Conservation (phyloP, 2,329 filamentous ascomycete species). For the Epichloe glyceriae region DNA sequence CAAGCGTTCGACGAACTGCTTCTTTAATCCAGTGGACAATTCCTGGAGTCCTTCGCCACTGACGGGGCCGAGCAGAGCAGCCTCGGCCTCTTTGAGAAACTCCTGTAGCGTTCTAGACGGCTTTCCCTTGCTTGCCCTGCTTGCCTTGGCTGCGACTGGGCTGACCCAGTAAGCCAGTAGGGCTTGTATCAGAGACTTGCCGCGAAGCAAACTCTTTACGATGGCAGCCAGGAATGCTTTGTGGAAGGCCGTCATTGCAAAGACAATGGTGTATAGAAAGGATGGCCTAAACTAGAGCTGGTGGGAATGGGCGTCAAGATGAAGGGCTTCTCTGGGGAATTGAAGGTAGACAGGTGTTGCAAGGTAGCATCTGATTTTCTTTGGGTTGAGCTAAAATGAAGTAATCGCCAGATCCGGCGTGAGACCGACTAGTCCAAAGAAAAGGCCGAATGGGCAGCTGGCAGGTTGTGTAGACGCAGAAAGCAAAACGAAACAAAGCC, state of each 20-base stretch:
- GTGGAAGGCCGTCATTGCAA: slow-evolving; percentile 44
- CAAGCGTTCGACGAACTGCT: slow-evolving; percentile 41
- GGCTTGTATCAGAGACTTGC: slow-evolving; percentile 46
- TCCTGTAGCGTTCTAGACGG: slow-evolving; percentile 26
- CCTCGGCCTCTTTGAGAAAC: slow-evolving; percentile 45
- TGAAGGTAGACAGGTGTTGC: background rate
- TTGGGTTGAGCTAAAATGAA: background rate
- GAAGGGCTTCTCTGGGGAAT: background rate
- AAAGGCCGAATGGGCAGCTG: background rate
- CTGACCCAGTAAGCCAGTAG: slow-evolving; percentile 41
- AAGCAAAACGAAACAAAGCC: background rate
- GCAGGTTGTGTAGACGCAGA: background rate
- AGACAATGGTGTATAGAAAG: slow-evolving; percentile 37
- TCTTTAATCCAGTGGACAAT: slow-evolving; percentile 37
- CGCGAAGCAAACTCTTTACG: slow-evolving; percentile 43
- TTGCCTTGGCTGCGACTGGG: slow-evolving; percentile 23
- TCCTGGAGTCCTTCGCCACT: slow-evolving; percentile 29
- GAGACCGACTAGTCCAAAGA: background rate
- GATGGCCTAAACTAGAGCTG: slow-evolving; percentile 9
- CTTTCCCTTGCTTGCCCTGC: slow-evolving; percentile 14
- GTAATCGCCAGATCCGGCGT: background rate
- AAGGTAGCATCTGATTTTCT: background rate
- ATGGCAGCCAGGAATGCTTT: slow-evolving; percentile 40
- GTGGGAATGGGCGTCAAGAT: background rate
- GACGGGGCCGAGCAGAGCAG: slow-evolving; percentile 35